Evolutionary conservation across 202 grass and related monocot species (phyloP), one percentile per base, ranked within the genome.

Genomic region (Dendrocalamus latiflorus): DNA sequence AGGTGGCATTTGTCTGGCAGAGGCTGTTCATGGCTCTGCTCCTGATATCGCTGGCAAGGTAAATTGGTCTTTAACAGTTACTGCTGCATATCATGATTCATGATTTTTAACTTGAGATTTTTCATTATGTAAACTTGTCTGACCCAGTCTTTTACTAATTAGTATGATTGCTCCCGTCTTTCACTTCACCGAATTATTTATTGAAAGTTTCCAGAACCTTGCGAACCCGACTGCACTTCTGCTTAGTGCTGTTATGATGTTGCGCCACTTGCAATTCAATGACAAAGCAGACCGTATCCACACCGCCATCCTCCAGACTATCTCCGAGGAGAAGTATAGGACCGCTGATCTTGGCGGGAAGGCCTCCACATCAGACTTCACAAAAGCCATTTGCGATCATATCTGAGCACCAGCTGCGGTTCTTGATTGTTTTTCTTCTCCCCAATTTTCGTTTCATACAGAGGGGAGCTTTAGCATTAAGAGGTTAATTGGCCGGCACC

Each of bases 201-300:
- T 68, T 50, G 16, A 38, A 39, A 75, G 65, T 6, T 78, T 89
- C 25, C 87, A 95, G 95, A 95, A 93, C 61, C 92, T 90, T 41
- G 90, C 90, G 58, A 95, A 95, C 81, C 92, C 90, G 4, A 95
- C 90, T 44, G 95, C 95, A 45, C 86, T 95, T 60, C 79, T 93
- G 70, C 79, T 98, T 17, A 98, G 95, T 85, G 84, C 90, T 81
- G 92, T 93, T 81, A 98, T 93, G 95, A 91, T 93, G 92, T 67
- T 95, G 53, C 87, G 90, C 33, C 95, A 95, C 79, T 53, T 95
- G 82, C 81, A 90, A 80, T 82, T 98, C 72, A 90, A 85, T 0
- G 72, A 91, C 69, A 50, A n/a, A n/a, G n/a, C n/a, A n/a, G 90
- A 98, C 41, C 68, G 56, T 49, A 98, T 95, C 80, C 95, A 95